Conservation (phyloP, 495 filamentous ascomycete genomes). For the Penicillium atrosanguineum region DNA sequence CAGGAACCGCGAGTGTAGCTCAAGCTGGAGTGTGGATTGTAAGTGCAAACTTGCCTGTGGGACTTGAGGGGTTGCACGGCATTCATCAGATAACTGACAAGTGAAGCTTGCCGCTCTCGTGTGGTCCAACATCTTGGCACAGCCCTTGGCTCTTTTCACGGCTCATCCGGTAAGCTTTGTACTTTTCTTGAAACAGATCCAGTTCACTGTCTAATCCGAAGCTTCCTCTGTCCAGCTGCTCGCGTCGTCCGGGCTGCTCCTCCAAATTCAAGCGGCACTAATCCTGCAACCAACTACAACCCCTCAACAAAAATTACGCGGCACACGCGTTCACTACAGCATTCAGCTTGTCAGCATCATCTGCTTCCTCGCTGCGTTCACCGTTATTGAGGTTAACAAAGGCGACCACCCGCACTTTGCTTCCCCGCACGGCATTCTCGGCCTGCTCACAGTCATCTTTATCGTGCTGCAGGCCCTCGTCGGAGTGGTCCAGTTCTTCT, state of each 20-base stretch:
- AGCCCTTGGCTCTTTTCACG: slow-evolving; percentile 70
- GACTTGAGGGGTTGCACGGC: neutral
- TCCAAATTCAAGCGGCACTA: slow-evolving; percentile 75
- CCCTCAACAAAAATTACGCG: slow-evolving; percentile 65
- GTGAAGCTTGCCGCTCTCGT: slow-evolving; percentile 64
- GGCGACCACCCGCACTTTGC: slow-evolving; percentile 66
- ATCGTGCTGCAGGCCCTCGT: slow-evolving; percentile 70
- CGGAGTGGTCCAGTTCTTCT: slow-evolving; percentile 75
- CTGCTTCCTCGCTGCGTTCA: slow-evolving; percentile 62
- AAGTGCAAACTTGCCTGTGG: slow-evolving; percentile 14
- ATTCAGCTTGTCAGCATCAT: slow-evolving; percentile 64
- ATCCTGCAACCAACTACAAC: slow-evolving; percentile 87
- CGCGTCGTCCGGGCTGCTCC: slow-evolving; percentile 69
- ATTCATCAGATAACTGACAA: slow-evolving; percentile 11
- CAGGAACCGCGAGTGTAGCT: slow-evolving; percentile 68
- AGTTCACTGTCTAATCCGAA: slow-evolving; percentile 1
- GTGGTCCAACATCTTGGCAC: slow-evolving; percentile 69
- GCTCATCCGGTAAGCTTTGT: slow-evolving; percentile 67
- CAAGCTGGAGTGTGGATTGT: slow-evolving; percentile 68
- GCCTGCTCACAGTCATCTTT: slow-evolving; percentile 69
- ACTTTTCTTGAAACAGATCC: neutral
- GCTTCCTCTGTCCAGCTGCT: slow-evolving; percentile 53
- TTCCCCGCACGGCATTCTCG: slow-evolving; percentile 75
- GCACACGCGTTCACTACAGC: slow-evolving; percentile 64
- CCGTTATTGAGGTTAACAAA: slow-evolving; percentile 85